A percentile compares a stretch with the other conserved stretches of the same genome.
phyloP scores from a whole-genome alignment of 2,329 filamentous ascomycete species.

The Gliomastix tumulicola region DNA sequence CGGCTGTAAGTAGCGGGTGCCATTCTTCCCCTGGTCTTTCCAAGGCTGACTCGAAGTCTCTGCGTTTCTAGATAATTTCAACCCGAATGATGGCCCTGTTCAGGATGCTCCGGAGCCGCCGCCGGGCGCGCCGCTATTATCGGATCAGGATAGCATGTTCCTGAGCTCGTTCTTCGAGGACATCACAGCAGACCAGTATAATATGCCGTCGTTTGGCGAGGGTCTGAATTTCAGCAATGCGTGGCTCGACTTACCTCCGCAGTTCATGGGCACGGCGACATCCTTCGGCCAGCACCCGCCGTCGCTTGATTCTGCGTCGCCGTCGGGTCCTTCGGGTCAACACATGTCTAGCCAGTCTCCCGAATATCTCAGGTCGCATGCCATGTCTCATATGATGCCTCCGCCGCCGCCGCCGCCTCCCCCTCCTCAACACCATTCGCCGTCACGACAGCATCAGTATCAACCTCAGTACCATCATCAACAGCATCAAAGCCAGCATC shows the following conservation, averaged over 20 bases:
- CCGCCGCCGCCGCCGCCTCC: conserved; percentile 24
- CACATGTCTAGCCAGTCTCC: too few relatives aligned
- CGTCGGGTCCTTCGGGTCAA: conserved; percentile 5
- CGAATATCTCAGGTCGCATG: too few relatives aligned
- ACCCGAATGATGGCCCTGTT: conserved; percentile 32
- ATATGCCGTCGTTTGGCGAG: conserved; percentile 41
- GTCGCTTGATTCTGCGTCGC: conserved; percentile 13
- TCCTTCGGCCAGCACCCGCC: conserved; percentile 46
- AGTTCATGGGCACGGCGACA: conserved; percentile 59
- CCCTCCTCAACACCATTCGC: conserved; percentile 3
- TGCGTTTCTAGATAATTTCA: conserved; percentile 36
- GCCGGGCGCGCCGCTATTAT: conserved; percentile 57
- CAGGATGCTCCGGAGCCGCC: conserved; percentile 53
- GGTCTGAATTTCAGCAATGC: conserved; percentile 40
- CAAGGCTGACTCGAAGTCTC: conserved; percentile 1
- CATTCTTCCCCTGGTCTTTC: conserved; percentile 7
- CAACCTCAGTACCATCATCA: conserved; percentile 11
- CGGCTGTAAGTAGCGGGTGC: conserved; percentile 50
- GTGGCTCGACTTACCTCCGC: conserved; percentile 55
- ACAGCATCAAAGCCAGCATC: conserved; percentile 3
- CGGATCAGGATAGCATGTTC: conserved; percentile 52
- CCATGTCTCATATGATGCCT: conserved; percentile 26
- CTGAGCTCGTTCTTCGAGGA: conserved; percentile 52
- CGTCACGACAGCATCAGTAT: conserved; percentile 9
- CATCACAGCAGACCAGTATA: conserved; percentile 43